Base-by-base conservation (phyloP, 352 stramenopile genomes). In the Peronospora destructor region DNA sequence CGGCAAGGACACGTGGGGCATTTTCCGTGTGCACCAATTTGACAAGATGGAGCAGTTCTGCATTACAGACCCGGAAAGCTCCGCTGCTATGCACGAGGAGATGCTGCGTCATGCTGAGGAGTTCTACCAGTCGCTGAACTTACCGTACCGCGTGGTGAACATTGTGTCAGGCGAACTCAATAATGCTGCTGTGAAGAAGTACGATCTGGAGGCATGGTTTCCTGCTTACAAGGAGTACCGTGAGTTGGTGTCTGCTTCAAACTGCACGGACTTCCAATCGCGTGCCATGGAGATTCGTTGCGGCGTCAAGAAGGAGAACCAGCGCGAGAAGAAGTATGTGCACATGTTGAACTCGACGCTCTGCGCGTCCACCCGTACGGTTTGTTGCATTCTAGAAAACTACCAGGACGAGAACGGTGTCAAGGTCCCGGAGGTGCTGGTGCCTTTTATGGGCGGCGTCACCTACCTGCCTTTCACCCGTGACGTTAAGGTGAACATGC, bases 21-120 rank as follows among this genome's bases (percentile, higher is more conserved):
- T 99, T 68, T 99, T 99, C 76, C 93, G 97, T 35, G 97, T 99
- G 6, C 97, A 99, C 82, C 97, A 99, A 78, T 99, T 99, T 68
- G 96, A 99, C 71, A 99, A 99, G 82, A 96, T 99, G 52, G 96
- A 99, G 74, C 95, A 98, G 69, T 99, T 99, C 68, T 97, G 91
- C 68, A 91, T 98, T 49, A 96, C 90, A 16, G 90, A 96, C 47
- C 92, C 96, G 43, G 95, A 98, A 58, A 78, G 87, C 54, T 97
- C 87, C 42, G 45, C 76, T 26, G 85, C 65, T 25, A 97, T 98
- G 85, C 87, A 97, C 59, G 73, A 95, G 39, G 90, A 96, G 61
- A 95, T 96, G 85, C 63, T 95, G 55, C 68, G 75, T 51, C 81
- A 79, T 34, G 94, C 95, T 33, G 91, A 98, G 68, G 96, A 98